These are phyloP conservation scores for Neonothopanus nambi DNA, from an alignment of 1,284 basidiomycete genomes.

Conservation along the genomic window DNA sequence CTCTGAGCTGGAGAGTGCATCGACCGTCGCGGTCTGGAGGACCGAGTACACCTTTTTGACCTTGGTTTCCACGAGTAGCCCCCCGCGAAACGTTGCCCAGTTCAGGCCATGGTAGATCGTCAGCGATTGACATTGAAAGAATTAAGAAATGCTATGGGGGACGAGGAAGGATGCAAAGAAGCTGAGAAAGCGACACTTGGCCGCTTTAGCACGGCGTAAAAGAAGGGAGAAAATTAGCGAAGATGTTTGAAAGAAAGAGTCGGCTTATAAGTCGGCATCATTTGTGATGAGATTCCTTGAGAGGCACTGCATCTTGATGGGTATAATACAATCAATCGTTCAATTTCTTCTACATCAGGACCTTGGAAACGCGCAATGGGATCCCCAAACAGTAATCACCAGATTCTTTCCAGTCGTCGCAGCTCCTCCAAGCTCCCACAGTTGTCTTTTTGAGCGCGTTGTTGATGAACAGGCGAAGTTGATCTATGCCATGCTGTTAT, in stretches of 20 bases:
- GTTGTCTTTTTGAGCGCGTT: constrained; percentile 1
- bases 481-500: constrained; percentile 14
- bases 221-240: constrained; percentile 20
- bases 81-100: constrained; percentile 79
- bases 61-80: constrained; percentile 81
- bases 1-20: constrained; percentile 69
- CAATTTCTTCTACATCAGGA: constrained; percentile 13
- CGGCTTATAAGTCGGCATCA: constrained; percentile 20
- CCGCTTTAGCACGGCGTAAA: constrained; percentile 10
- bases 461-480: constrained; percentile 10
- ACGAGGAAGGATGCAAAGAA: constrained; percentile 20
- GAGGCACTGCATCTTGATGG: constrained; percentile 20
- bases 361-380: constrained; percentile 12
- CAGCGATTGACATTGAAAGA: constrained; percentile 47
- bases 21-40: constrained; percentile 69
- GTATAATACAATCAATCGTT: constrained; percentile 16
- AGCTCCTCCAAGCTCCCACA: constrained; percentile 13
- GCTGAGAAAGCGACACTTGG: constrained; percentile 16
- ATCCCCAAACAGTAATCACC: constrained; percentile 3
- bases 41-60: constrained; percentile 73
- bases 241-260: constrained; percentile 18
- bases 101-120: constrained; percentile 83
- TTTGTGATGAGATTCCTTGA: constrained; percentile 12
- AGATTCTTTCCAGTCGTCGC: constrained; percentile 7
- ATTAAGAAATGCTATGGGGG: constrained; percentile 18